Conservation (phyloP, 2,329 filamentous ascomycete genomes). For the Cytospora piceae region DNA sequence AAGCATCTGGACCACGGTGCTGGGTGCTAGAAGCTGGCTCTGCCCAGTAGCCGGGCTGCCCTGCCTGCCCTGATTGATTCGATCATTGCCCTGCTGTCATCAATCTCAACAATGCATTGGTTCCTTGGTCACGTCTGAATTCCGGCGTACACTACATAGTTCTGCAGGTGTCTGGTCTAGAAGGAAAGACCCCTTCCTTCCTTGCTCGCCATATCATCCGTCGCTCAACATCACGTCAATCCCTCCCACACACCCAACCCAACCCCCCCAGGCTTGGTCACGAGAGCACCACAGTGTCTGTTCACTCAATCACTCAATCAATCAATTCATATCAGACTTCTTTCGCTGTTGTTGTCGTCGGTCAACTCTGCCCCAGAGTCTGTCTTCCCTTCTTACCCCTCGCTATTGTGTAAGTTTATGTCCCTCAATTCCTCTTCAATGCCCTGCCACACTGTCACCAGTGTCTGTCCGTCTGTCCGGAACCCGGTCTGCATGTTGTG, state of each 20-base stretch:
- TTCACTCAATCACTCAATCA: neutral
- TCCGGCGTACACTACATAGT: neutral
- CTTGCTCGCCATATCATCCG: constrained; percentile 8
- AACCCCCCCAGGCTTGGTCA: neutral
- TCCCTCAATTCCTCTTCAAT: constrained; percentile 1
- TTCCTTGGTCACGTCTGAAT: constrained; percentile 12
- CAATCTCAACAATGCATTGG: constrained; percentile 3
- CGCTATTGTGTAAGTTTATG: constrained; percentile 29
- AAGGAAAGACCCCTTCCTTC: constrained; percentile 11
- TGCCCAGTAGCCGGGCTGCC: neutral
- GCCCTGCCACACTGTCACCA: neutral
- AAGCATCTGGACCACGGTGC: constrained; percentile 19
- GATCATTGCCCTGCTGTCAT: neutral
- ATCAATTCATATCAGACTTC: neutral
- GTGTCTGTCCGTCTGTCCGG: neutral
- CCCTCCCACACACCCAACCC: constrained; percentile 2
- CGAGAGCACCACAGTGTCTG: neutral
- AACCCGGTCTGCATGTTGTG: constrained; percentile 13
- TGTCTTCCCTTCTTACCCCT: constrained; percentile 29
- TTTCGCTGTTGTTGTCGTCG: neutral
- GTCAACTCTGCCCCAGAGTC: neutral
- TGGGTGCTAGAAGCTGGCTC: constrained; percentile 11
- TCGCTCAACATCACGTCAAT: neutral
- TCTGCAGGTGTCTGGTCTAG: neutral
- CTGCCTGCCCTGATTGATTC: neutral